These are phyloP conservation scores for Aspergillus amoenus DNA, from an alignment of 2,329 filamentous ascomycete genomes.

Conservation along the genomic window DNA sequence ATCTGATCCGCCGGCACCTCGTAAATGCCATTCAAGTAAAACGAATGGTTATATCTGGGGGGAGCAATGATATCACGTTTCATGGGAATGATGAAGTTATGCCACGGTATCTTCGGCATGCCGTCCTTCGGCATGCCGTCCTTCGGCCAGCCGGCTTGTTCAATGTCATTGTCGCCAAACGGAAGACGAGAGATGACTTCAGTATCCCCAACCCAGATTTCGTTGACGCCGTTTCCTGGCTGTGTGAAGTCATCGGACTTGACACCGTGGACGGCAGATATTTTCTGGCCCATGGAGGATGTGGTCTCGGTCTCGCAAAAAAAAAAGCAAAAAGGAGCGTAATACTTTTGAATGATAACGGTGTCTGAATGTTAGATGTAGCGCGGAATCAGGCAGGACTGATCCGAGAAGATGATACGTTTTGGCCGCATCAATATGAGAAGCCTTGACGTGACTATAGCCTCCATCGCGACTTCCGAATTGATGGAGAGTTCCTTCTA, in stretches of 20 bases:
- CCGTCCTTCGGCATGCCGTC: constrained; percentile 27
- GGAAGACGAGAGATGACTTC: constrained; percentile 40
- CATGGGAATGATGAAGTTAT: constrained; percentile 40
- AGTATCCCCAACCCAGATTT: constrained; percentile 38
- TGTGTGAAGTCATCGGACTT: constrained; percentile 35
- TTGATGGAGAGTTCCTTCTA: neutral
- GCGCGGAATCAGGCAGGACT: neutral
- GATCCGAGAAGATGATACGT: neutral
- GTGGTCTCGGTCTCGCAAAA: neutral
- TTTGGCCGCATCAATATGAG: no score
- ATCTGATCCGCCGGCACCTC: neutral
- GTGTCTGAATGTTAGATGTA: neutral
- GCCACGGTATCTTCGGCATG: constrained; percentile 41
- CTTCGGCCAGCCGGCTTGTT: constrained; percentile 35
- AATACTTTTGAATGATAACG: neutral
- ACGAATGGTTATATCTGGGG: neutral
- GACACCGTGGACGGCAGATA: constrained; percentile 35
- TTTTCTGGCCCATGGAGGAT: constrained; percentile 35
- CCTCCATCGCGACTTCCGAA: neutral
- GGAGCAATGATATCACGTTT: constrained; percentile 18
- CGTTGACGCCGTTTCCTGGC: constrained; percentile 39
- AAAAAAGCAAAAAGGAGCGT: neutral
- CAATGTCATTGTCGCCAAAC: constrained; percentile 40
- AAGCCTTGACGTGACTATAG: neutral
- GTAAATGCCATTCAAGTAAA: neutral